phyloP scores from a whole-genome alignment of 2,329 filamentous ascomycete species.

The Fusarium paranaense region DNA sequence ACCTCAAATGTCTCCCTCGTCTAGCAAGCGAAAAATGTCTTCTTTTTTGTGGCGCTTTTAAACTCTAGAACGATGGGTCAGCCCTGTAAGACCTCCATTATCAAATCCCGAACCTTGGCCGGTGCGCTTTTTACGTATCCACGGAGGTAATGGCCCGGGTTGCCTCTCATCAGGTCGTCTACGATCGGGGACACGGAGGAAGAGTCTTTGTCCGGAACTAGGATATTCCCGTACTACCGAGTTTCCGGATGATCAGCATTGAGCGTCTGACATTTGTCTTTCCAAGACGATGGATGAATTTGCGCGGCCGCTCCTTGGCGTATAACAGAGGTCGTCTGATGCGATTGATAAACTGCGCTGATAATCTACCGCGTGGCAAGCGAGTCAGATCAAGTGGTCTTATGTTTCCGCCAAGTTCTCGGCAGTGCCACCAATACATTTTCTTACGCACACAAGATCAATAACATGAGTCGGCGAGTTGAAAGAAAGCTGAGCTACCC shows the following conservation, averaged over 20 bases:
- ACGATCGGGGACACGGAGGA: neutral
- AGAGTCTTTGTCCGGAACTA: neutral
- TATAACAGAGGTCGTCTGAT: neutral
- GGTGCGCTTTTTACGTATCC: neutral
- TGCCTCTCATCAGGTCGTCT: neutral
- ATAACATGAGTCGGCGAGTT: neutral
- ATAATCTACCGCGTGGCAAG: neutral
- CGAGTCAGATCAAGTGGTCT: neutral
- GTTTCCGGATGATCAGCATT: neutral
- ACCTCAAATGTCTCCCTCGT: neutral
- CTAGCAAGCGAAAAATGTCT: neutral
- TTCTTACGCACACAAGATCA: neutral
- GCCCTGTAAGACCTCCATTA: neutral
- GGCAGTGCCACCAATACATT: neutral
- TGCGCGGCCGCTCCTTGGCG: neutral
- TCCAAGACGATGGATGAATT: neutral
- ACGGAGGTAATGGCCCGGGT: neutral
- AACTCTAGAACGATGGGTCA: neutral
- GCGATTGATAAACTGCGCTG: conserved; percentile 5
- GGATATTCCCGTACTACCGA: neutral
- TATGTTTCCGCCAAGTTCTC: neutral
- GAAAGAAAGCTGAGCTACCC: neutral
- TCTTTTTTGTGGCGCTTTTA: neutral
- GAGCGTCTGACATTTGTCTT: neutral
- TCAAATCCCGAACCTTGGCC: neutral